Evolutionary conservation across 345 rosid genomes (phyloP).

Genomic region (Psidium friedrichsthalianum): DNA sequence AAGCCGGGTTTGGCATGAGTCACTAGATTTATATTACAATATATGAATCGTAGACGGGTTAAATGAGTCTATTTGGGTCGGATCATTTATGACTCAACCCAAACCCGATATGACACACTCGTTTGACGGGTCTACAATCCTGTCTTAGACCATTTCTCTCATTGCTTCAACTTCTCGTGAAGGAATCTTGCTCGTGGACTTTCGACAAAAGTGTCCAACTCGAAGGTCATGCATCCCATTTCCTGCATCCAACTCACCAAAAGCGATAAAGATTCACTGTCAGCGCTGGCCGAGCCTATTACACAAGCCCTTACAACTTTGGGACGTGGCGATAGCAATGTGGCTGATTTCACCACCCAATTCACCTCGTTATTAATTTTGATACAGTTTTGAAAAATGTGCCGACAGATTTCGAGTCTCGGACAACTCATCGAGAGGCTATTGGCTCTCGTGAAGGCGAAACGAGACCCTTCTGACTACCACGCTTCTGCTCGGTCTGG

Average conservation of each 20-base stretch:
- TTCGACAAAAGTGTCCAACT: not conserved
- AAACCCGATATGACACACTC: no score
- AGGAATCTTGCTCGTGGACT: not conserved
- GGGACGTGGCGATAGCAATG: not conserved
- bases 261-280: not conserved
- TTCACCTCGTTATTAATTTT: conserved; percentile 1
- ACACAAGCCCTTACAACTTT: not conserved
- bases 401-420: not conserved
- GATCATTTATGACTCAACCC: no score
- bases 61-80: no score
- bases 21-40: no score
- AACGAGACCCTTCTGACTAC: no score
- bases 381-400: not conserved
- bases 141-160: not conserved
- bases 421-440: not conserved
- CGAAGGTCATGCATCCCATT: not conserved
- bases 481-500: not conserved
- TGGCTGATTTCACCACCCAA: not conserved
- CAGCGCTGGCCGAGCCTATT: not conserved
- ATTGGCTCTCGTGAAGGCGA: not conserved
- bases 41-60: no score
- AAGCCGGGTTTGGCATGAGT: no score
- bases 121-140: not conserved
- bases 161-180: not conserved
- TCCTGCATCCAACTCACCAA: not conserved